Base-by-base conservation (phyloP, 768 basidiomycete species). In the Sarcodon sp. region DNA sequence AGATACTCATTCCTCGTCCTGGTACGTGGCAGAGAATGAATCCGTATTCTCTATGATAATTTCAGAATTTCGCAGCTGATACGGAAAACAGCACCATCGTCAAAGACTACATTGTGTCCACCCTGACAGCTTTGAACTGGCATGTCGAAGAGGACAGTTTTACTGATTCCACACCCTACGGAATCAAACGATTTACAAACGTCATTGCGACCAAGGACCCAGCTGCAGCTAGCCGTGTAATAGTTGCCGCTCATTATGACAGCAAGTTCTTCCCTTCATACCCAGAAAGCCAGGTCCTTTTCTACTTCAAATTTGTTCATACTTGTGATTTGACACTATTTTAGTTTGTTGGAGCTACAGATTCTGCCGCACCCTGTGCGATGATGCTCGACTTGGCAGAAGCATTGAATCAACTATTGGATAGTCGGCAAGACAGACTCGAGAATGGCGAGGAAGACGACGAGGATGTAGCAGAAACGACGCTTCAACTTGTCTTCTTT, bases 301-400 rank as follows among this genome's bases (percentile, higher is more conserved):
- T 31, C 6, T 31, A 34, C 7, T 9, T 10, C 21, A 47, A 11
- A 33, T 11, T 38, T 36, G 7, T 41, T 53, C 7, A 47, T 44
- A 35, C 27, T 44, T 33, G 43, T 37, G 48, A 45, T 27, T 15
- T 34, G 48, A 39, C 38, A 3, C 32, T 46, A 21, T 46, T 51
- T 53, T 65, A 97, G 88, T 99, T 99, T 61, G 69, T 99, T 57
- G 96, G 96, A 33, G 96, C 96, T 7, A 98, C 92, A 8, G 96
- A 99, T 61, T 96, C 92, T 0, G 96, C 93, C 6, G 91, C 89
- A 33, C 82, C 96, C 2, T 97, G 93, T 54, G 90, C 92, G 4
- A 82, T 98, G 66, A 75, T 99, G 69, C 76, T 97, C 31, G 92
- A 97, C 64, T 68, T 97, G 12, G 96, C 92, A 0, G 87, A 92